Conservation (phyloP, 768 basidiomycete genomes). For the Kwoniella botswanensis region DNA sequence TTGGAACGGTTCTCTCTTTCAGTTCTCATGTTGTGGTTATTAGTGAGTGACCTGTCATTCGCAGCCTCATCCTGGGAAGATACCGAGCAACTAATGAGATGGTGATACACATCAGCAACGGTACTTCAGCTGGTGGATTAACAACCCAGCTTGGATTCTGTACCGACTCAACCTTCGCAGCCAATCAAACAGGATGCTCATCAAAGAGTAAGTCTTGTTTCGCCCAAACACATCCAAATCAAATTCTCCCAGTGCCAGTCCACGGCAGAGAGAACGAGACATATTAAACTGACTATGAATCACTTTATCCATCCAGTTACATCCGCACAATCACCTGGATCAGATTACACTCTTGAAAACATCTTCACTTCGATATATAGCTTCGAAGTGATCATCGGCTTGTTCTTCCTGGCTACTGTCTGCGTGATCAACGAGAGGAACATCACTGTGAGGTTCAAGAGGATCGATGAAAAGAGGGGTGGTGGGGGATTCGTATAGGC, state of each 20-base stretch:
- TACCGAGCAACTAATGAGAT: too few relatives aligned
- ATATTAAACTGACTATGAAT: background rate
- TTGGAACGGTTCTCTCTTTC: too few relatives aligned
- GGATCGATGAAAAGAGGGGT: constrained; percentile 86
- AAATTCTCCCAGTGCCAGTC: background rate
- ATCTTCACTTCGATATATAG: constrained; percentile 83
- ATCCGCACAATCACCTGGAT: constrained; percentile 57
- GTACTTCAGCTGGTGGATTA: constrained; percentile 64
- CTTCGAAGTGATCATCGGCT: constrained; percentile 77
- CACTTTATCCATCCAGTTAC: constrained; percentile 21
- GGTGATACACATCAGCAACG: constrained; percentile 55
- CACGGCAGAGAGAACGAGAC: too few relatives aligned
- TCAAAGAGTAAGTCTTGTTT: constrained; percentile 28
- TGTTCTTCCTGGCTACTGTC: constrained; percentile 76
- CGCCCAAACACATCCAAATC: background rate
- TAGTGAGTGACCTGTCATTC: constrained; percentile 29
- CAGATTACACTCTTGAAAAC: constrained; percentile 76
- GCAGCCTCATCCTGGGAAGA: background rate
- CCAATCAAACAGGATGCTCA: constrained; percentile 51
- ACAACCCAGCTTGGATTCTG: constrained; percentile 67
- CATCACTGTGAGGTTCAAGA: constrained; percentile 82
- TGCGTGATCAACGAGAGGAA: constrained; percentile 86
- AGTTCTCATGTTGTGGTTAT: constrained; percentile 88
- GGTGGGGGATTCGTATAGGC: constrained; percentile 79
- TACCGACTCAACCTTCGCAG: constrained; percentile 68